Evolutionary conservation across 2,329 filamentous ascomycete genomes (phyloP).

Genomic region (Neonectria sp.): DNA sequence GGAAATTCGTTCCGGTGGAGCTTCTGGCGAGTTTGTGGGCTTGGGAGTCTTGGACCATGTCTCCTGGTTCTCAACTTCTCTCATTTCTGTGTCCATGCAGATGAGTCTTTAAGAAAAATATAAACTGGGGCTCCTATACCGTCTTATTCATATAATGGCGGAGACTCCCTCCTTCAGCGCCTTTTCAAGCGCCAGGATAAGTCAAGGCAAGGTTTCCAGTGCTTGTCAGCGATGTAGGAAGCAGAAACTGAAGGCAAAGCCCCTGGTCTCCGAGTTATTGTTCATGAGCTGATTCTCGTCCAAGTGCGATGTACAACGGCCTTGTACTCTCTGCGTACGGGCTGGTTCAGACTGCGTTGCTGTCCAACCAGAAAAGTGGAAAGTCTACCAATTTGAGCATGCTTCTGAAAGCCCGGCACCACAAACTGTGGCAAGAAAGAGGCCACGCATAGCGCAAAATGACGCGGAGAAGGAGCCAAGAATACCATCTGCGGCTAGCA

Average conservation of each 20-base stretch:
- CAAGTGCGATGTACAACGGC: constrained; percentile 18
- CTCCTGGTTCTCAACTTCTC: not conserved
- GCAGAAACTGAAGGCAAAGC: constrained; percentile 16
- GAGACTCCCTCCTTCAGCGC: not conserved
- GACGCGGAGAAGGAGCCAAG: not conserved
- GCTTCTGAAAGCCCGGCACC: not conserved
- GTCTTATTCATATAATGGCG: not conserved
- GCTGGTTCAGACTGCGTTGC: constrained; percentile 8
- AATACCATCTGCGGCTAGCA: not conserved
- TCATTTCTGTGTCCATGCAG: not conserved
- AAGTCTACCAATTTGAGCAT: constrained; percentile 7
- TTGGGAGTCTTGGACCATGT: not conserved
- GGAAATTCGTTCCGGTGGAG: constrained; percentile 16
- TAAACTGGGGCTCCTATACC: not conserved
- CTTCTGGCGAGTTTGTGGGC: not conserved
- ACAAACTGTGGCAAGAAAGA: not conserved
- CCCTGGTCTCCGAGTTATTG: not conserved
- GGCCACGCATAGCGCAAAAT: not conserved
- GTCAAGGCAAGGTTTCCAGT: constrained; percentile 12
- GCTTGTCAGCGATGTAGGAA: constrained; percentile 19
- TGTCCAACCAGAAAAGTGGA: constrained; percentile 7
- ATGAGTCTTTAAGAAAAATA: not conserved
- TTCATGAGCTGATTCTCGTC: not conserved
- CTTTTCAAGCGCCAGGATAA: not conserved
- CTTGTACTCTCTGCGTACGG: constrained; percentile 16